phyloP scores from a whole-genome alignment of 2,329 filamentous ascomycete genomes.

The Canariomyces notabilis region DNA sequence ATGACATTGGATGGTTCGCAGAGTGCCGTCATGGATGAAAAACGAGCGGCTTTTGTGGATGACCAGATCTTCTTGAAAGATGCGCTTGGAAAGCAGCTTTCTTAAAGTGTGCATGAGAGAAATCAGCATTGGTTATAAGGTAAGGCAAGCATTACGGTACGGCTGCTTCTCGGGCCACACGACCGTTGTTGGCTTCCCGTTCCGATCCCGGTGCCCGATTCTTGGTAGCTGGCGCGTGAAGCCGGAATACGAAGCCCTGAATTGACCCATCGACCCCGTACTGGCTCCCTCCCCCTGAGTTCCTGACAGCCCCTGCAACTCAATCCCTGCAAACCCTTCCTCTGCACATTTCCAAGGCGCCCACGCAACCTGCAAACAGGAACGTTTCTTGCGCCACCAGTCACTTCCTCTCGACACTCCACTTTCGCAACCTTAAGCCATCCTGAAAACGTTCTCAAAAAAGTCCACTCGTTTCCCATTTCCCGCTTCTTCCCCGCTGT shows the following conservation, averaged over 20 bases:
- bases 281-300: neutral
- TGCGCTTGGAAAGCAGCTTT: no score
- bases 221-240: neutral
- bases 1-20: no score
- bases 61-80: no score
- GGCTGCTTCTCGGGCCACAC: neutral
- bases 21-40: no score
- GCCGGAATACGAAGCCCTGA: neutral
- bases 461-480: conserved; percentile 19
- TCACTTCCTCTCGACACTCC: conserved; percentile 6
- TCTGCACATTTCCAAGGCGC: neutral
- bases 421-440: no score
- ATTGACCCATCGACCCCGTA: neutral
- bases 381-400: conserved; percentile 1
- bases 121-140: no score
- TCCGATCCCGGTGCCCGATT: neutral
- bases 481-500: conserved; percentile 16
- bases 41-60: no score
- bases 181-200: neutral
- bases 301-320: neutral
- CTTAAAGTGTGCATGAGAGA: no score
- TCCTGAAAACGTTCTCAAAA: conserved; percentile 4
- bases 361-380: conserved; percentile 8
- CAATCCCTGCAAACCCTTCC: neutral
- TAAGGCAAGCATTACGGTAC: neutral